Base-by-base conservation (phyloP, 192 early-diverging fungal species). In the Coemansia sp. region DNA sequence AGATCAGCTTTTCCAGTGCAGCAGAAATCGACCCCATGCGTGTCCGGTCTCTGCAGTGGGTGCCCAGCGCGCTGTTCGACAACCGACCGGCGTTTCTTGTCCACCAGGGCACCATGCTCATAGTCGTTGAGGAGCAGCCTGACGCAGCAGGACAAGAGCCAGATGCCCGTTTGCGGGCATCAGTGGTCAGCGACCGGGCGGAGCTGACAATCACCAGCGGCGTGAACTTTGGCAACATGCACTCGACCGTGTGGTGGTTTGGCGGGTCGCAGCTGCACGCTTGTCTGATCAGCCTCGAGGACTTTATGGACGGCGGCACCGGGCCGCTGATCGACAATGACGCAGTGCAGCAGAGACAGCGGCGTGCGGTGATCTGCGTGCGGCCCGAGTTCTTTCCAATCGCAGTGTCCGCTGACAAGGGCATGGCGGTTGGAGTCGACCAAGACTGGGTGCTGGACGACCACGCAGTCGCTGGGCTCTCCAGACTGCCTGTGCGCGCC, bases 171-270 rank as follows among this genome's bases (percentile, higher is more conserved):
- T 7, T 37, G 64, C 55, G 52, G 3, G 42, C 46, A 48, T 28
- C 53, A 7, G 61, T 58, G 28, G 43, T 67, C 29, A 68, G 65
- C 51, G 61, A 13, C 2, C 45, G 67, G 3, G 74, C 42, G 7
- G 79, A 81, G 67, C 12, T 66, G 18, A 45, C 58, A 12, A 60
- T 76, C 13, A 73, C 59, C 58, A 72, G 70, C 64, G 74, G 66
- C 51, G 79, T 81, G 28, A 76, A 81, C 61, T 72, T 81, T 57
- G 79, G 79, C 70, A 73, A 71, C 57, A 76, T 81, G 79, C 79
- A 81, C 31, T 81, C 79, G 56, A 66, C 65, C 12, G 71, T 81
- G 25, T 81, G 79, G 79, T 81, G 79, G 79, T 76, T 76, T 30
- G 46, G 48, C 64, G 79, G 74, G n/a, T 4, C 59, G 35, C 66